These are phyloP conservation scores for Mycena belliarum DNA, from an alignment of 768 basidiomycete species.

Conservation along the genomic window DNA sequence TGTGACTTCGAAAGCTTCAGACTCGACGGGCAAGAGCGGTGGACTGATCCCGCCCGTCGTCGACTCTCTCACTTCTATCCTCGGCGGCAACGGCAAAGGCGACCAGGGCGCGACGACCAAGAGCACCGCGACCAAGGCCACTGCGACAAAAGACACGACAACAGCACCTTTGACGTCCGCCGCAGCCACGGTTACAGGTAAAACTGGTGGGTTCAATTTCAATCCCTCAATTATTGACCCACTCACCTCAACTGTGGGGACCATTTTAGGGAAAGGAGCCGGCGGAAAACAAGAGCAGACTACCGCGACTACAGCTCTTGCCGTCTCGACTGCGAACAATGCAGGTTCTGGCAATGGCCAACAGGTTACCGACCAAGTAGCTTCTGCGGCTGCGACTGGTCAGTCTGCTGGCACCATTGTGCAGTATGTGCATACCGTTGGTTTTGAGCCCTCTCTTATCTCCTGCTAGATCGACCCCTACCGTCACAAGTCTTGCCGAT, in stretches of 20 bases:
- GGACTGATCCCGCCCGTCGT: too few species aligned
- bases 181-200: neutral
- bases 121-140: neutral
- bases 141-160: neutral
- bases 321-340: constrained; percentile 1
- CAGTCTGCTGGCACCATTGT: neutral
- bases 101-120: neutral
- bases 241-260: too few species aligned
- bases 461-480: neutral
- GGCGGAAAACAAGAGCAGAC: neutral
- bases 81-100: neutral
- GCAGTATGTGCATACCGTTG: neutral
- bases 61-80: neutral
- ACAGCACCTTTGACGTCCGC: neutral
- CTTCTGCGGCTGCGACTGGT: neutral
- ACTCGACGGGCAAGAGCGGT: too few species aligned
- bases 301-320: neutral
- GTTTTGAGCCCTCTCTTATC: neutral
- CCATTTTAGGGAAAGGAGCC: neutral
- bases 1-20: too few species aligned
- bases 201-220: too few species aligned
- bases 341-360: neutral
- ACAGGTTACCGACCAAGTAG: neutral
- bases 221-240: too few species aligned
- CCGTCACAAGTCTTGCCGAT: neutral